Conservation (phyloP, 257 asterid species). For the Parsonsia alboflavescens region DNA sequence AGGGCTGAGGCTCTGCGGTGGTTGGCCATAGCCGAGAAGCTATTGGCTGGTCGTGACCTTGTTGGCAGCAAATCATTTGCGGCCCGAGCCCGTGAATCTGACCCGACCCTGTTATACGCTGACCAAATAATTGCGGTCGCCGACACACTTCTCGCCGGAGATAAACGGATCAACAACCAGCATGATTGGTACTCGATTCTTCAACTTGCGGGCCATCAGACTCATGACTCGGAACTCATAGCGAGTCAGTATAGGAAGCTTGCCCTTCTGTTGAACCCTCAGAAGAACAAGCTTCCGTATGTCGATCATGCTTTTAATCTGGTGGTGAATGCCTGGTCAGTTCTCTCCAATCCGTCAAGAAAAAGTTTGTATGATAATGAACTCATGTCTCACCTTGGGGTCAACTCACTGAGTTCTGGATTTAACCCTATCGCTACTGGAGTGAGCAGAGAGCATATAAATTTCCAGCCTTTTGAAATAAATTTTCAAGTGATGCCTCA, state of each 20-base stretch:
- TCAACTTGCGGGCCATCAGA: constrained; percentile 57
- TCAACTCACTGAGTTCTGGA: constrained; percentile 18
- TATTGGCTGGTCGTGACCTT: constrained; percentile 70
- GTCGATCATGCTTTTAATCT: constrained; percentile 79
- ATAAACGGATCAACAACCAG: constrained; percentile 65
- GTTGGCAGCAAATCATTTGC: constrained; percentile 86
- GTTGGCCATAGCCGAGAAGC: constrained; percentile 85
- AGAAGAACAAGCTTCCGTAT: constrained; percentile 58
- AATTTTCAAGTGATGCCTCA: constrained; percentile 15
- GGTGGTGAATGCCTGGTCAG: constrained; percentile 73
- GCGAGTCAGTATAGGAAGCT: constrained; percentile 63
- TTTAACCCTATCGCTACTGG: constrained; percentile 17
- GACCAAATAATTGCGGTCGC: constrained; percentile 82
- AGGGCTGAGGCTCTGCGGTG: constrained; percentile 84
- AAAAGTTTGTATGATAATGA: constrained; percentile 66
- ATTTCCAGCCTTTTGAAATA: constrained; percentile 22
- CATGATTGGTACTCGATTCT: constrained; percentile 78
- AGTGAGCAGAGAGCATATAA: constrained; percentile 17
- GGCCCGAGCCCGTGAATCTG: constrained; percentile 83
- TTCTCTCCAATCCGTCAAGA: constrained; percentile 64
- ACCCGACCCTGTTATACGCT: constrained; percentile 68
- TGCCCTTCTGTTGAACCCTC: constrained; percentile 59
- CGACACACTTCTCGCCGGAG: constrained; percentile 80
- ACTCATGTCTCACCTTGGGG: constrained; percentile 25
- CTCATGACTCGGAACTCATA: constrained; percentile 55